Percentiles rank a stretch among this genome's conserved stretches.
phyloP scores from a whole-genome alignment of 75 land plant species.

The Ceratopteris richardii region DNA sequence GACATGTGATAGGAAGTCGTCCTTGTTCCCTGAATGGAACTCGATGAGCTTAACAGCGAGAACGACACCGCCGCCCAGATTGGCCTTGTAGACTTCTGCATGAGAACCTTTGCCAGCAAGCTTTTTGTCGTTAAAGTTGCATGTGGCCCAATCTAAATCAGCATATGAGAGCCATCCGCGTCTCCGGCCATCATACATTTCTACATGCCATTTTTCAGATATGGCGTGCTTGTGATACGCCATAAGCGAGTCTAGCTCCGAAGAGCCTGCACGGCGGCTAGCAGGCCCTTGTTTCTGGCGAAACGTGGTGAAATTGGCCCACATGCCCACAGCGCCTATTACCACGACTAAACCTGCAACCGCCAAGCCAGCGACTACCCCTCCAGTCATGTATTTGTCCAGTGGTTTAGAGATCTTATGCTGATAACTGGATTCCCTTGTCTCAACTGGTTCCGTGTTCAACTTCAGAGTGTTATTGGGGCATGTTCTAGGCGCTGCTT shows the following conservation, averaged over 20 bases:
- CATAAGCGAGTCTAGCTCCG: background rate
- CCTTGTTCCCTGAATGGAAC: slow-evolving; percentile 5
- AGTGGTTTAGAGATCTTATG: too few species aligned
- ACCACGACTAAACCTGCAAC: too few species aligned
- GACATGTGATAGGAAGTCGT: background rate
- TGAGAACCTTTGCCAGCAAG: slow-evolving; percentile 51
- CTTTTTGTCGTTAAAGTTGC: slow-evolving; percentile 50
- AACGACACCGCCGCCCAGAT: slow-evolving; percentile 37
- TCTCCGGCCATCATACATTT: background rate
- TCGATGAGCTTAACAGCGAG: slow-evolving; percentile 71
- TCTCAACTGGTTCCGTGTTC: background rate
- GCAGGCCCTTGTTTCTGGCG: too few species aligned
- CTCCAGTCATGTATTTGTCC: too few species aligned
- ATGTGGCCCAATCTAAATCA: slow-evolving; percentile 59
- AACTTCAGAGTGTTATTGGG: background rate
- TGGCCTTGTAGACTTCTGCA: slow-evolving; percentile 71
- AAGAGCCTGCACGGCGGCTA: background rate
- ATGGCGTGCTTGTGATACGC: background rate
- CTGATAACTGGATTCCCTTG: too few species aligned
- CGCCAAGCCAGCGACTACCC: too few species aligned
- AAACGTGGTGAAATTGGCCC: too few species aligned
- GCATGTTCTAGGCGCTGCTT: background rate
- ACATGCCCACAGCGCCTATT: too few species aligned
- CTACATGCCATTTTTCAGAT: background rate
- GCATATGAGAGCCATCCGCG: slow-evolving; percentile 8